Conservation (phyloP, 306 rosid species). For the Boehmeria nivea region DNA sequence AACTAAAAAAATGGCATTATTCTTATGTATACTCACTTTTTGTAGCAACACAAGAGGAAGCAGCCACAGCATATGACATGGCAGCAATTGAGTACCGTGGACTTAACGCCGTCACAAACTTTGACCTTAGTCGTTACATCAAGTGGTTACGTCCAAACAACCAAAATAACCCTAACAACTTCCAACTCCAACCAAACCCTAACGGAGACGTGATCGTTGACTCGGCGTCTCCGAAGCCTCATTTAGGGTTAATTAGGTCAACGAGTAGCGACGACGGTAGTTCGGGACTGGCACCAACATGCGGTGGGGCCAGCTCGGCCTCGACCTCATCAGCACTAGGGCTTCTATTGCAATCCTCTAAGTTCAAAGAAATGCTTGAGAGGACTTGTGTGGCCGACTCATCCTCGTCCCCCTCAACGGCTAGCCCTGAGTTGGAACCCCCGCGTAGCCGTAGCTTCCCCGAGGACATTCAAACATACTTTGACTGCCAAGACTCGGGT, state of each 20-base stretch:
- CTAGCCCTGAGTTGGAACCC: slow-evolving; percentile 25
- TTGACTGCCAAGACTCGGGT: slow-evolving; percentile 51
- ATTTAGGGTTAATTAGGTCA: slow-evolving; percentile 25
- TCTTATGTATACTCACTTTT: not conserved
- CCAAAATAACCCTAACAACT: slow-evolving; percentile 15
- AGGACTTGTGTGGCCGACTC: slow-evolving; percentile 25
- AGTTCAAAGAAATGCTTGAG: slow-evolving; percentile 61
- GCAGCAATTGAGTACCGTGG: slow-evolving; percentile 91
- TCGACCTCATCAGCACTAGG: slow-evolving; percentile 41
- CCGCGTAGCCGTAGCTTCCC: slow-evolving; percentile 57
- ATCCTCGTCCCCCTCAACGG: slow-evolving; percentile 13
- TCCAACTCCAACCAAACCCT: slow-evolving; percentile 25
- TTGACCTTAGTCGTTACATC: slow-evolving; percentile 74
- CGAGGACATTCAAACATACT: slow-evolving; percentile 78
- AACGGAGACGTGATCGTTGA: not conserved
- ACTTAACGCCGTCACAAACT: slow-evolving; percentile 87
- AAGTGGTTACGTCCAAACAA: slow-evolving; percentile 41
- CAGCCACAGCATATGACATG: slow-evolving; percentile 83
- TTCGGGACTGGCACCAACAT: no score
- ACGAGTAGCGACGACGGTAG: no score
- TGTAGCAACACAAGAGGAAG: slow-evolving; percentile 95
- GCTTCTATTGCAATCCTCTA: slow-evolving; percentile 46
- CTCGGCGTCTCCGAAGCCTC: slow-evolving; percentile 9
- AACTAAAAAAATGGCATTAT: no score
- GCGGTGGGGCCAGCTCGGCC: no score